These are phyloP conservation scores for Peterozyma xylosa DNA, from an alignment of 805 yeast species.

Conservation along the genomic window DNA sequence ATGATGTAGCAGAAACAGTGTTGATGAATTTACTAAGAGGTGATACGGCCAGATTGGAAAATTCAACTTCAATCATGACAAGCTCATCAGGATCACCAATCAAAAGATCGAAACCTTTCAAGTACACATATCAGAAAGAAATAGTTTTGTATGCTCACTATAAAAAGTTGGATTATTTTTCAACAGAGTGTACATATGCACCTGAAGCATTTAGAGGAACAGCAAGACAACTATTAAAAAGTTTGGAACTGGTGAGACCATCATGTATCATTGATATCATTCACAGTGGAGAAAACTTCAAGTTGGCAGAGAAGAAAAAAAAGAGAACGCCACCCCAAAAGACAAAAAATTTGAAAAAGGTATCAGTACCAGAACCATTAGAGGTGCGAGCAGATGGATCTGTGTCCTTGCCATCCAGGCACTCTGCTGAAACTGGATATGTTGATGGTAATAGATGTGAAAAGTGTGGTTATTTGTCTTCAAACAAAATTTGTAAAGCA, in stretches of 20 bases:
- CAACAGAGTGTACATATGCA: slow-evolving; percentile 96
- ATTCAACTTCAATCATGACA: slow-evolving; percentile 81
- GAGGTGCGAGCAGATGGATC: slow-evolving; percentile 60
- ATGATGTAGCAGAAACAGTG: slow-evolving; percentile 98
- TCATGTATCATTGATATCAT: slow-evolving; percentile 92
- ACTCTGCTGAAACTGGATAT: slow-evolving; percentile 18
- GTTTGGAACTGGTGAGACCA: slow-evolving; percentile 84
- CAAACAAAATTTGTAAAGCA: slow-evolving; percentile 87
- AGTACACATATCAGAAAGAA: slow-evolving; percentile 93
- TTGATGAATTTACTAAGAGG: slow-evolving; percentile 92
- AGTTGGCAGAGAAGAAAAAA: slow-evolving; percentile 50
- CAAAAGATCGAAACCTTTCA: slow-evolving; percentile 91
- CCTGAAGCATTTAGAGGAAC: slow-evolving; percentile 99
- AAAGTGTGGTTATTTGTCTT: slow-evolving; percentile 86
- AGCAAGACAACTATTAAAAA: slow-evolving; percentile 86
- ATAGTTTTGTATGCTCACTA: slow-evolving; percentile 96
- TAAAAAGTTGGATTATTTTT: slow-evolving; percentile 88
- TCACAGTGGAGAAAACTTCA: slow-evolving; percentile 85
- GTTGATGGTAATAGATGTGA: slow-evolving; percentile 73
- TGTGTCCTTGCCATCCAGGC: slow-evolving; percentile 29
- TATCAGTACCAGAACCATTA: slow-evolving; percentile 25
- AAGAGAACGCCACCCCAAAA: slow-evolving; percentile 19
- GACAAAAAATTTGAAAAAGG: slow-evolving; percentile 9
- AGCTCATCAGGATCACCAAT: slow-evolving; percentile 80
- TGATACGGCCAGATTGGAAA: slow-evolving; percentile 88